Evolutionary conservation across 441 rosid species (phyloP), one percentile per base, ranked within the genome.

Genomic region (Populus tomentosa): DNA sequence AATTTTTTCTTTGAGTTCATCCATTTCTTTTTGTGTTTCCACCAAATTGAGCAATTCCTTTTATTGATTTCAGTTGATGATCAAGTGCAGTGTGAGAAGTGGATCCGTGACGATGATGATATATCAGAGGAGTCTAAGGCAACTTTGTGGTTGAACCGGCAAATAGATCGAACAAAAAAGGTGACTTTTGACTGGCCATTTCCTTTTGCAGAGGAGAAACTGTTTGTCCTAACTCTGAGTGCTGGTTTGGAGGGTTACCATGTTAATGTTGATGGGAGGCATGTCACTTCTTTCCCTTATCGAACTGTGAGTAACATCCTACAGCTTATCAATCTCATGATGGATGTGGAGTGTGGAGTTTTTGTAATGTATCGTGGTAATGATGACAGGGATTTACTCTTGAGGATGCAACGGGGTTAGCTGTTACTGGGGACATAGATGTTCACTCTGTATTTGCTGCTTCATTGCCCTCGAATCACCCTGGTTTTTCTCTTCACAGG

Each of bases 341-440:
- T 72, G 21, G 16, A 69, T 77, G 67, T 75, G 36, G 56, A 21
- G 26, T 30, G 72, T 77, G 50, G 64, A n/a, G 36, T 33, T 75
- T 78, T 76, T 78, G 71, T 80, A 77, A 84, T 77, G 23, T 67
- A 68, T 40, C 76, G 32, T 23, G 61, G 68, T 65, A 42, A 71
- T 82, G 64, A 75, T 73, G 77, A 77, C 87, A 95, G 98, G 98
- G 99, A 50, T 95, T 87, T 83, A 90, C 94, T 26, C 88, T 95
- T 21, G 98, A 95, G 89, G 99, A 95, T 90, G 99, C 98, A 62
- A 95, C 98, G 7, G 98, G 97, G 50, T 77, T 95, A 50, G 87
- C 91, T 68, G 79, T 95, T 61, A 91, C 81, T 30, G 97, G 98
- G 14, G 98, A 94, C 73, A 75, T 94, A 66, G 93, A 94, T 80